A percentile compares a stretch with the other conserved stretches of the same genome.
Evolutionary conservation across 371 early-diverging fungal genomes (phyloP).

Genomic region (Mortierella sp.): DNA sequence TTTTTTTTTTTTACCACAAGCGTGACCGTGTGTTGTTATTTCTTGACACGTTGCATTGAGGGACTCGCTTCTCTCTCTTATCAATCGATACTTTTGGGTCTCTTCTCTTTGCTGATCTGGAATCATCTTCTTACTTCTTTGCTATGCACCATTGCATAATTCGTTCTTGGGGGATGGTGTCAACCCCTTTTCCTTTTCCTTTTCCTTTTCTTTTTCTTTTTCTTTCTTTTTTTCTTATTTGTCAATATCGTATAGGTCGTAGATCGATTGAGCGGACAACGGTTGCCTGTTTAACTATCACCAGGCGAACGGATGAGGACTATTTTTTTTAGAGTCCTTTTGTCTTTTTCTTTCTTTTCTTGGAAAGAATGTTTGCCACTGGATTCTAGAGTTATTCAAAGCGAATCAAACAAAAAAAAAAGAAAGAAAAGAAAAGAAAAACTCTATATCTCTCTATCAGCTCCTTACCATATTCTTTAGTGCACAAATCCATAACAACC

Average conservation of each 20-base stretch:
- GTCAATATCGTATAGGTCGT: conserved; percentile 21
- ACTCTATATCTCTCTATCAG: background rate
- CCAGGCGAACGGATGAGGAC: background rate
- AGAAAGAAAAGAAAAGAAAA: conserved; percentile 3
- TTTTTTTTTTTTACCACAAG: too few relatives aligned
- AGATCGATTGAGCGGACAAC: conserved; percentile 44
- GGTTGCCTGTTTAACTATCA: conserved; percentile 32
- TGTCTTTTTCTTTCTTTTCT: background rate
- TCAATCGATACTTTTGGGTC: too few relatives aligned
- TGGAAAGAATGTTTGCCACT: too few relatives aligned
- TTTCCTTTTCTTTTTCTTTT: background rate
- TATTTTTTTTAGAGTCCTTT: background rate
- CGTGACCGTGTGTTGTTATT: too few relatives aligned
- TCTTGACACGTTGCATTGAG: too few relatives aligned
- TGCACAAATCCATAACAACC: background rate
- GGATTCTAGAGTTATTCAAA: too few relatives aligned
- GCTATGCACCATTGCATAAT: too few relatives aligned
- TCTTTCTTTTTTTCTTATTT: conserved; percentile 3
- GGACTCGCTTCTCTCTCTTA: too few relatives aligned
- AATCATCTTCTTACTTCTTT: too few relatives aligned
- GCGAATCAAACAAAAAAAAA: background rate
- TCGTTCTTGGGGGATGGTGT: too few relatives aligned
- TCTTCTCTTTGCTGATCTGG: too few relatives aligned
- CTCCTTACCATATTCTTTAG: background rate
- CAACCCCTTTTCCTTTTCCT: background rate